Evolutionary conservation across 768 basidiomycete genomes (phyloP).

Genomic region (Kondoa subrosea): DNA sequence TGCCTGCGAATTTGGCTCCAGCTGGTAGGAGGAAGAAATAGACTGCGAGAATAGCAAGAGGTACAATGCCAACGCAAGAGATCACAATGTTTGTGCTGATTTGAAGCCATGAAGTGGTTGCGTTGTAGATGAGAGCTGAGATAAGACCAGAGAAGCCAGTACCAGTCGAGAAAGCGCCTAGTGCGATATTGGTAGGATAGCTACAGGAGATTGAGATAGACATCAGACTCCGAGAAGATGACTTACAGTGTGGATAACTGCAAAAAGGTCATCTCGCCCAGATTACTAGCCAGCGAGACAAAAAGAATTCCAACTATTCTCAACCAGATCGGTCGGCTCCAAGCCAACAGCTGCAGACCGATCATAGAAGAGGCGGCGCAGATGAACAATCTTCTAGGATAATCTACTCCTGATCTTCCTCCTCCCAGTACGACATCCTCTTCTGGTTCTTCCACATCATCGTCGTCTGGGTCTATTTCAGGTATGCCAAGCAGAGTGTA

Average conservation of each 20-base stretch:
- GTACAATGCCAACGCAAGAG: constrained; percentile 3
- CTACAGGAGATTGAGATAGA: too few species aligned
- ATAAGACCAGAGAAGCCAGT: neutral
- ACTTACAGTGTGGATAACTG: neutral
- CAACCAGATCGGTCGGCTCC: neutral
- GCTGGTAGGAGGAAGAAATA: constrained; percentile 3
- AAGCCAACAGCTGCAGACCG: constrained; percentile 3
- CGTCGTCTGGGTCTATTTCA: neutral
- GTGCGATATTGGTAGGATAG: neutral
- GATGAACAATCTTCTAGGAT: neutral
- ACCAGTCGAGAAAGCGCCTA: constrained; percentile 2
- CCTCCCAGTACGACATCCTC: constrained; percentile 1
- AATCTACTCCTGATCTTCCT: neutral
- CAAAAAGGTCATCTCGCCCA: constrained; percentile 7
- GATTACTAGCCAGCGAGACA: neutral
- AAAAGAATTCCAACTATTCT: neutral
- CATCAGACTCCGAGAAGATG: too few species aligned
- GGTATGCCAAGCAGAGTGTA: neutral
- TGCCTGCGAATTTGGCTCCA: neutral
- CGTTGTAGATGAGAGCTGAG: constrained; percentile 1
- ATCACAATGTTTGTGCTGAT: neutral
- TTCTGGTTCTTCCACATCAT: neutral
- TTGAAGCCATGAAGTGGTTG: neutral
- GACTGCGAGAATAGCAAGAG: neutral
- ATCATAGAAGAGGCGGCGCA: neutral